Percentiles rank a stretch among this genome's conserved stretches.
Conservation (phyloP, 2,329 filamentous ascomycete species). For the Sporothrix sp. region DNA sequence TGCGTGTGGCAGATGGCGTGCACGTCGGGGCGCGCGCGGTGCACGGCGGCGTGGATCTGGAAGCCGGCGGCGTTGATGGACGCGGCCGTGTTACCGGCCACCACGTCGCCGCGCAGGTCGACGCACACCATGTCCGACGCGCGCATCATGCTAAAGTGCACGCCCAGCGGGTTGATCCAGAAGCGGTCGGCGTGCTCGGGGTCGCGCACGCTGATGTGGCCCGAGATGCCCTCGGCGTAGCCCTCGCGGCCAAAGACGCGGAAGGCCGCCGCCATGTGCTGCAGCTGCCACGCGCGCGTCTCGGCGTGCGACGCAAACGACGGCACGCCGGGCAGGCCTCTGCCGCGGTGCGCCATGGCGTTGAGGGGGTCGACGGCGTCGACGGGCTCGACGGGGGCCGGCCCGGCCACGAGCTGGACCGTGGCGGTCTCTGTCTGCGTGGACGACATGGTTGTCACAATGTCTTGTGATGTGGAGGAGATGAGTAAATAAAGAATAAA, state of each 20-base stretch:
- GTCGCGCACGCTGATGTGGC: constrained; percentile 52
- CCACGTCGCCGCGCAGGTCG: constrained; percentile 42
- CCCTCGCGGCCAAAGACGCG: constrained; percentile 50
- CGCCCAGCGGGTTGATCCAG: constrained; percentile 53
- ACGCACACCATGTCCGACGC: constrained; percentile 50
- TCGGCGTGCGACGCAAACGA: constrained; percentile 11
- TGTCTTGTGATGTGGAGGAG: too few species aligned
- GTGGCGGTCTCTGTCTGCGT: neutral
- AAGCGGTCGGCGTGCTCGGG: constrained; percentile 45
- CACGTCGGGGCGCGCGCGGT: constrained; percentile 46
- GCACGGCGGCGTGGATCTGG: constrained; percentile 47
- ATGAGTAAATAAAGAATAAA: too few species aligned
- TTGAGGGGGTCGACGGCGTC: constrained; percentile 2
- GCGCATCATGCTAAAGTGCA: constrained; percentile 48
- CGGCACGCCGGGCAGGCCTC: constrained; percentile 12
- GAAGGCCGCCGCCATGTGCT: constrained; percentile 50
- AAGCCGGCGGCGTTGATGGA: constrained; percentile 48
- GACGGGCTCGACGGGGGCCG: neutral
- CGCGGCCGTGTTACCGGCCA: constrained; percentile 38
- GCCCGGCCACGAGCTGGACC: neutral
- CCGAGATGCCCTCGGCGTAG: constrained; percentile 51
- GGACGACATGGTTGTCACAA: constrained; percentile 1
- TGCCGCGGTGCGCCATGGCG: constrained; percentile 14
- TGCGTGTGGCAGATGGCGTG: constrained; percentile 51
- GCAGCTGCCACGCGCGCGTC: constrained; percentile 14